Conservation (phyloP, 768 basidiomycete genomes). For the Chalciporus pseudorubinellus region DNA sequence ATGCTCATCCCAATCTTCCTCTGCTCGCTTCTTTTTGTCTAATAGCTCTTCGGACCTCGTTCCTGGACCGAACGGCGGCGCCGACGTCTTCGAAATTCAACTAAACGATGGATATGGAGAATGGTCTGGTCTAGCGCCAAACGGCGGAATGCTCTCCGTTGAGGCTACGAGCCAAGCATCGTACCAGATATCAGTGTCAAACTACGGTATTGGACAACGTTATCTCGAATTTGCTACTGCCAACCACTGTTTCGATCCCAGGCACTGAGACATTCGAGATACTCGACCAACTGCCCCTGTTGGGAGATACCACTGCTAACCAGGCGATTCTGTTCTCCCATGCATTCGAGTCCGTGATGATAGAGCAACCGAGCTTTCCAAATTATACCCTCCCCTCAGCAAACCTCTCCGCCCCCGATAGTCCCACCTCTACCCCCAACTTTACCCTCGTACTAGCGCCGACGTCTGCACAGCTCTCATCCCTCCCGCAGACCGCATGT, state of each 20-base stretch:
- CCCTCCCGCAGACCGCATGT: constrained; percentile 58
- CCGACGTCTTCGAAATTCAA: constrained; percentile 46
- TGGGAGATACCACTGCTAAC: constrained; percentile 74
- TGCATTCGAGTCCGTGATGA: constrained; percentile 37
- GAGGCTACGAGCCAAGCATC: constrained; percentile 38
- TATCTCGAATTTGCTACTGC: neutral
- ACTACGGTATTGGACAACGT: constrained; percentile 31
- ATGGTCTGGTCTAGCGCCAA: constrained; percentile 45
- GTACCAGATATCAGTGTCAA: constrained; percentile 61
- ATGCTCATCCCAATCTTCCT: constrained; percentile 35
- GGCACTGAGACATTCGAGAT: constrained; percentile 49
- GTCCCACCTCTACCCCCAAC: constrained; percentile 45
- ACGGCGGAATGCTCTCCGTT: constrained; percentile 54
- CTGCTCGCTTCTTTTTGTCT: constrained; percentile 58
- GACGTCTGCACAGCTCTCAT: constrained; percentile 41
- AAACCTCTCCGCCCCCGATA: constrained; percentile 43
- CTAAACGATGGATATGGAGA: constrained; percentile 48
- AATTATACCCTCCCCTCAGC: constrained; percentile 73
- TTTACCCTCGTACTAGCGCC: constrained; percentile 56
- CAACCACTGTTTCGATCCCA: constrained; percentile 22
- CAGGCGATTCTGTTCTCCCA: constrained; percentile 74
- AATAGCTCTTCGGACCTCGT: constrained; percentile 41
- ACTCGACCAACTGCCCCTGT: constrained; percentile 45
- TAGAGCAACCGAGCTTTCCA: constrained; percentile 52
- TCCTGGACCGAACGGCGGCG: constrained; percentile 39